Evolutionary conservation across 148 eudicot species (phyloP).

Genomic region (Persicaria tinctoria): DNA sequence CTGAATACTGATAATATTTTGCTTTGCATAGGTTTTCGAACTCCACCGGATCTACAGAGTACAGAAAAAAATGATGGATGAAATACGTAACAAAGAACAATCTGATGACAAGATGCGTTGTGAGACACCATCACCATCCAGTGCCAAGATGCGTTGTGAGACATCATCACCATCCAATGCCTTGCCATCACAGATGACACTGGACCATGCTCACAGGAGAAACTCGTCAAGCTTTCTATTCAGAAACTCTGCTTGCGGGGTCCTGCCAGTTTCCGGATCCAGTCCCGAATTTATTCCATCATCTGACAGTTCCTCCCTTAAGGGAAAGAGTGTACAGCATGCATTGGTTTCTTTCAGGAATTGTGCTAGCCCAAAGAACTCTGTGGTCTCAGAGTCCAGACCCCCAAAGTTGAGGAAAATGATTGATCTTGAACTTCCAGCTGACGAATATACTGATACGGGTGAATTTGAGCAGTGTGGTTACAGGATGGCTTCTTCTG

Average conservation of each 20-base stretch:
- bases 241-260: constrained; percentile 24
- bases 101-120: constrained; percentile 27
- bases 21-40: constrained; percentile 53
- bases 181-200: constrained; percentile 39
- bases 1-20: neutral
- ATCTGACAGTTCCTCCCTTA: constrained; percentile 23
- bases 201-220: constrained; percentile 40
- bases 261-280: constrained; percentile 27
- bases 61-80: constrained; percentile 77
- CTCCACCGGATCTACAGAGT: constrained; percentile 65
- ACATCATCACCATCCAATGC: constrained; percentile 59
- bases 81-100: constrained; percentile 39
- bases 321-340: constrained; percentile 32
- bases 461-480: constrained; percentile 43
- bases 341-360: constrained; percentile 24
- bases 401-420: constrained; percentile 64
- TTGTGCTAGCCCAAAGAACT: constrained; percentile 41
- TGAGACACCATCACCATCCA: constrained; percentile 58
- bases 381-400: constrained; percentile 56
- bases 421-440: constrained; percentile 75
- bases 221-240: constrained; percentile 36
- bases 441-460: constrained; percentile 56
- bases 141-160: constrained; percentile 32
- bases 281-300: constrained; percentile 28
- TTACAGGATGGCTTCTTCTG: constrained; percentile 12